These are phyloP conservation scores for Articulospora tetracladia DNA, from an alignment of 495 filamentous ascomycete species.

Conservation along the genomic window DNA sequence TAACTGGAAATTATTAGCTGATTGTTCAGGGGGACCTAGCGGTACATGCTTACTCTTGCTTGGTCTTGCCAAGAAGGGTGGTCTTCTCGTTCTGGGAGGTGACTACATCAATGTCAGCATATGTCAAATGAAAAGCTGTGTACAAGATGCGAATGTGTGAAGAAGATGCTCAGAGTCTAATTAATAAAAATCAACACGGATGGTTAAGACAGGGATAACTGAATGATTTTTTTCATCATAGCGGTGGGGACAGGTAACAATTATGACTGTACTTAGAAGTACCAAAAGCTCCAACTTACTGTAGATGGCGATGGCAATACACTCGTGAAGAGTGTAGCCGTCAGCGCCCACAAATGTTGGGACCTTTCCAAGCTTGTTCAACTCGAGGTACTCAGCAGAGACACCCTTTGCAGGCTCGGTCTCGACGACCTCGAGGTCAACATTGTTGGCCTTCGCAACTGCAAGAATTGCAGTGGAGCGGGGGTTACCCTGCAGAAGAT, in stretches of 20 bases:
- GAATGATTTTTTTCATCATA: constrained; percentile 80
- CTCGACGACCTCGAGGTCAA: constrained; percentile 81
- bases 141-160: constrained; percentile 2
- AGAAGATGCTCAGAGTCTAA: constrained; percentile 47
- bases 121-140: not conserved
- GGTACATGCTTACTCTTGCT: constrained; percentile 74
- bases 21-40: not conserved
- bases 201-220: constrained; percentile 99
- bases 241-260: constrained; percentile 18
- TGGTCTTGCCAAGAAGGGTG: constrained; percentile 96
- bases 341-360: constrained; percentile 91
- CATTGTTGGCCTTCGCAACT: constrained; percentile 91
- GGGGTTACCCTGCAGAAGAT: constrained; percentile 64
- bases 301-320: constrained; percentile 95
- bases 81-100: constrained; percentile 99
- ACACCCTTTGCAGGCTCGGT: constrained; percentile 57
- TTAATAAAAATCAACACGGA: constrained; percentile 70
- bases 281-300: constrained; percentile 56
- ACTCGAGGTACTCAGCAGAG: constrained; percentile 70
- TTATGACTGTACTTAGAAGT: constrained; percentile 8
- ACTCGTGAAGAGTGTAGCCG: constrained; percentile 85
- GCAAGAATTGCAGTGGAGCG: constrained; percentile 84
- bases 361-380: constrained; percentile 84
- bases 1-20: constrained; percentile 46
- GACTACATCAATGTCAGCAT: constrained; percentile 55